Conservation (phyloP, 371 early-diverging fungal genomes). For the Rhizomucor miehei region DNA sequence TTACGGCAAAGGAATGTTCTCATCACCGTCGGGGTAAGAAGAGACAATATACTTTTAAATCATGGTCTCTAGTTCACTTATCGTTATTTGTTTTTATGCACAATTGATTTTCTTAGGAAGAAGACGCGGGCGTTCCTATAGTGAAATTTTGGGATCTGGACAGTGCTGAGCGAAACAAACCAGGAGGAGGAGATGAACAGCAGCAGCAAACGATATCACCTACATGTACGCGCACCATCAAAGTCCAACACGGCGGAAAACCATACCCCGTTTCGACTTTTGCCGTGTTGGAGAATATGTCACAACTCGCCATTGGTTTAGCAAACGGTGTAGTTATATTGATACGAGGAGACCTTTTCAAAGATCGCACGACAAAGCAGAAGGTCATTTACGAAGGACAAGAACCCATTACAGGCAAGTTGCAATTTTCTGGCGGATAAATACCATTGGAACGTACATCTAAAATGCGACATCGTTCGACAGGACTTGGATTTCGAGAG, state of each 20-base stretch:
- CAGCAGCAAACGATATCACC: constrained; percentile 43
- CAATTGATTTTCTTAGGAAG: constrained; percentile 36
- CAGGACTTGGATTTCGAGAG: constrained; percentile 77
- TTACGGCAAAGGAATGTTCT: constrained; percentile 70
- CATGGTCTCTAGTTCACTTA: too few relatives aligned
- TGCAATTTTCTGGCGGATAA: not conserved
- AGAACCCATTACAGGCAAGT: constrained; percentile 78
- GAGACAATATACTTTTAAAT: not conserved
- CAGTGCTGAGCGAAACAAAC: constrained; percentile 43
- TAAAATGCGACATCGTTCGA: too few relatives aligned
- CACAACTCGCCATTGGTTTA: constrained; percentile 87
- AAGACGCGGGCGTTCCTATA: constrained; percentile 48
- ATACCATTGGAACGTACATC: too few relatives aligned
- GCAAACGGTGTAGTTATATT: constrained; percentile 87
- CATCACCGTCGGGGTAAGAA: constrained; percentile 70
- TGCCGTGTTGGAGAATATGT: constrained; percentile 75
- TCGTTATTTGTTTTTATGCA: too few relatives aligned
- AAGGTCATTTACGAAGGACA: constrained; percentile 79
- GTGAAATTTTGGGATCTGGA: constrained; percentile 85
- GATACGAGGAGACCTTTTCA: constrained; percentile 79
- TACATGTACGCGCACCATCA: constrained; percentile 62
- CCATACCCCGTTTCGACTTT: constrained; percentile 79
- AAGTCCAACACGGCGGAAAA: constrained; percentile 71
- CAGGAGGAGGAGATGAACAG: constrained; percentile 7
- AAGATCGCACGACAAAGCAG: constrained; percentile 75